Percentiles rank a stretch among this genome's conserved stretches.
phyloP scores from a whole-genome alignment of 2,329 filamentous ascomycete species.

The Trichoderma aggressivum region DNA sequence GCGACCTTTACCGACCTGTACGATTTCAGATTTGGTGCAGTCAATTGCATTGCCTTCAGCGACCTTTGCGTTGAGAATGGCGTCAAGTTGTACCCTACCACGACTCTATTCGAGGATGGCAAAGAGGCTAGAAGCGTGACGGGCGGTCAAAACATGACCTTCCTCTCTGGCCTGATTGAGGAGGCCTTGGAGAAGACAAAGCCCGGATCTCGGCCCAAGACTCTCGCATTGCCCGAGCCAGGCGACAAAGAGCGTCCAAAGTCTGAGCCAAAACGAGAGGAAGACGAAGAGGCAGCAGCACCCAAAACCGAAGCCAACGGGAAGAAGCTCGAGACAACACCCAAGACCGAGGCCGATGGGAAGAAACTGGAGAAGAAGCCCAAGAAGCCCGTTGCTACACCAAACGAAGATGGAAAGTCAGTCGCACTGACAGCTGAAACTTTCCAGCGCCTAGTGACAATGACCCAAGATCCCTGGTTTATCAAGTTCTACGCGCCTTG shows the following conservation, averaged over 20 bases:
- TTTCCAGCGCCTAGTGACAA: conserved; percentile 82
- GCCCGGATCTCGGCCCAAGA: conserved; percentile 73
- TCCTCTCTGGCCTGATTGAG: conserved; percentile 70
- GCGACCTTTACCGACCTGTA: conserved; percentile 74
- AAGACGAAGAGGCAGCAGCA: conserved; percentile 27
- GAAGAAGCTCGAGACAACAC: neutral
- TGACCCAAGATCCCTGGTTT: conserved; percentile 90
- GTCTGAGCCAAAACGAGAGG: neutral
- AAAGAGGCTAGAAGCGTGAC: conserved; percentile 59
- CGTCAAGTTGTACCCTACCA: conserved; percentile 70
- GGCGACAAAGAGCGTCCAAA: conserved; percentile 54
- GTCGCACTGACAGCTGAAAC: conserved; percentile 74
- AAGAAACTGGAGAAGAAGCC: conserved; percentile 37
- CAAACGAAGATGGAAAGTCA: conserved; percentile 75
- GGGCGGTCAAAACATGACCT: conserved; percentile 65
- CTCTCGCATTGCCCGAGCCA: conserved; percentile 65
- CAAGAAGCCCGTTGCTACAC: conserved; percentile 50
- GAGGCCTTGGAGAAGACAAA: conserved; percentile 70
- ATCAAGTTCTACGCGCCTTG: conserved; percentile 98
- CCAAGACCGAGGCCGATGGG: conserved; percentile 25
- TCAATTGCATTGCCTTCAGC: conserved; percentile 82
- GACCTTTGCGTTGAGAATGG: conserved; percentile 70
- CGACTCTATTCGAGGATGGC: conserved; percentile 77
- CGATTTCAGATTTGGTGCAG: conserved; percentile 78
- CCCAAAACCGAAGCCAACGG: neutral